These are phyloP conservation scores for Ascochyta rabiei DNA, from an alignment of 2,329 filamentous ascomycete species.

Conservation along the genomic window DNA sequence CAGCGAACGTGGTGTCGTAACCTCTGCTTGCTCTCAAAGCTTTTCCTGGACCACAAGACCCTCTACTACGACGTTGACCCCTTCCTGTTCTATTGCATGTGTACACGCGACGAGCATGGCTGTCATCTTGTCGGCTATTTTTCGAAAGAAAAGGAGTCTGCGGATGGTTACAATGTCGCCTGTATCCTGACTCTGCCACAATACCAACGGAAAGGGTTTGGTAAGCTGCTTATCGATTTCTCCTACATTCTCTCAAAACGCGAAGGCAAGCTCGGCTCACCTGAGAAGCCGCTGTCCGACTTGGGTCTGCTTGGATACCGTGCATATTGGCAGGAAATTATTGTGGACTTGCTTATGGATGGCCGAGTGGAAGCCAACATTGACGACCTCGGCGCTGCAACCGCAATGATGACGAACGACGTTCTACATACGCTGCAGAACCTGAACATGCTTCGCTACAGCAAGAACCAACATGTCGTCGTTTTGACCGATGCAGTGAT, in stretches of 20 bases:
- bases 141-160: slow-evolving; percentile 96
- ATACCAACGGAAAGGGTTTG: slow-evolving; percentile 93
- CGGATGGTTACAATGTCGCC: slow-evolving; percentile 95
- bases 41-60: slow-evolving; percentile 97
- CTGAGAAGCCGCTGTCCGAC: slow-evolving; percentile 95
- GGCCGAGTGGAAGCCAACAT: slow-evolving; percentile 76
- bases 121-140: slow-evolving; percentile 99
- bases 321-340: slow-evolving; percentile 96
- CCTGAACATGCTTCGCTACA: slow-evolving; percentile 92
- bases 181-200: slow-evolving; percentile 97
- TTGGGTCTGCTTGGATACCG: slow-evolving; percentile 91
- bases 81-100: slow-evolving; percentile 99
- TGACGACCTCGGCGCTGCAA: slow-evolving; percentile 76
- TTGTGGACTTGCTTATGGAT: slow-evolving; percentile 82
- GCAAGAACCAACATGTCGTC: slow-evolving; percentile 95
- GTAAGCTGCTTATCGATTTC: slow-evolving; percentile 92
- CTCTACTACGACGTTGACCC: slow-evolving; percentile 99
- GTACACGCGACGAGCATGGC: slow-evolving; percentile 82
- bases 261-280: slow-evolving; percentile 92
- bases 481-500: slow-evolving; percentile 86
- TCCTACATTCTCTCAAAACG: slow-evolving; percentile 96
- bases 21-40: slow-evolving; percentile 89
- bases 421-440: slow-evolving; percentile 94
- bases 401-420: slow-evolving; percentile 97
- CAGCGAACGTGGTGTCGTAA: slow-evolving; percentile 98